phyloP scores from a whole-genome alignment of 805 yeast genomes.

The Metschnikowia picachoensis region DNA sequence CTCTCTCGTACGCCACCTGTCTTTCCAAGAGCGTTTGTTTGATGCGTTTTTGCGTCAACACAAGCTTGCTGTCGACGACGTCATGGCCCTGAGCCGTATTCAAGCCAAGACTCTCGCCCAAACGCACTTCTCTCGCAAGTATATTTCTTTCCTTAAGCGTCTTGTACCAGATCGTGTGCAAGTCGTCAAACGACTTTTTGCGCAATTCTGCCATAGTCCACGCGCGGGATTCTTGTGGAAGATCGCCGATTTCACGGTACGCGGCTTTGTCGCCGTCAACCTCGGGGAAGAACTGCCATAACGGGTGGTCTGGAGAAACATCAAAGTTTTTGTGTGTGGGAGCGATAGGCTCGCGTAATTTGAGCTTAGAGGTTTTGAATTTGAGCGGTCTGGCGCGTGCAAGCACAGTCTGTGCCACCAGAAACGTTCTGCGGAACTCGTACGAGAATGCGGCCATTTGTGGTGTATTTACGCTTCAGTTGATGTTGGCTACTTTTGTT shows the following conservation, averaged over 20 bases:
- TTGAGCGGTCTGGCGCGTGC: constrained; percentile 19
- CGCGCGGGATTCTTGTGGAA: constrained; percentile 55
- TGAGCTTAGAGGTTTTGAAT: constrained; percentile 34
- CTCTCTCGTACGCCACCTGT: constrained; percentile 63
- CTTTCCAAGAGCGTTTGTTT: constrained; percentile 87
- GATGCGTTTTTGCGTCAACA: constrained; percentile 48
- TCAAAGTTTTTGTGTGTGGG: constrained; percentile 74
- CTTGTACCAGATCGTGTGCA: constrained; percentile 88
- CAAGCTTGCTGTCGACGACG: constrained; percentile 37
- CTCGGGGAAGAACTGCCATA: constrained; percentile 82
- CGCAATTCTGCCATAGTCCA: constrained; percentile 90
- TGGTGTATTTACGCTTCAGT: not conserved
- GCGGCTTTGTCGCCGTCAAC: constrained; percentile 49
- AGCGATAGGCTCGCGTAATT: constrained; percentile 75
- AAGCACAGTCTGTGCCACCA: constrained; percentile 6
- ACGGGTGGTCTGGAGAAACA: constrained; percentile 82
- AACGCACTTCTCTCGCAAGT: constrained; percentile 68
- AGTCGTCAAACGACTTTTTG: constrained; percentile 85
- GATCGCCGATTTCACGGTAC: constrained; percentile 55
- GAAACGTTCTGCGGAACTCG: constrained; percentile 14
- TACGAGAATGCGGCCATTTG: constrained; percentile 5
- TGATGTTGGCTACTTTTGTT: not conserved
- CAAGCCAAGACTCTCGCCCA: constrained; percentile 37
- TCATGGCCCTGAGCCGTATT: constrained; percentile 33
- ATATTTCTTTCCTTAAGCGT: constrained; percentile 80